These are phyloP conservation scores for Raphanus sativus DNA, from an alignment of 345 rosid genomes.

Conservation along the genomic window DNA sequence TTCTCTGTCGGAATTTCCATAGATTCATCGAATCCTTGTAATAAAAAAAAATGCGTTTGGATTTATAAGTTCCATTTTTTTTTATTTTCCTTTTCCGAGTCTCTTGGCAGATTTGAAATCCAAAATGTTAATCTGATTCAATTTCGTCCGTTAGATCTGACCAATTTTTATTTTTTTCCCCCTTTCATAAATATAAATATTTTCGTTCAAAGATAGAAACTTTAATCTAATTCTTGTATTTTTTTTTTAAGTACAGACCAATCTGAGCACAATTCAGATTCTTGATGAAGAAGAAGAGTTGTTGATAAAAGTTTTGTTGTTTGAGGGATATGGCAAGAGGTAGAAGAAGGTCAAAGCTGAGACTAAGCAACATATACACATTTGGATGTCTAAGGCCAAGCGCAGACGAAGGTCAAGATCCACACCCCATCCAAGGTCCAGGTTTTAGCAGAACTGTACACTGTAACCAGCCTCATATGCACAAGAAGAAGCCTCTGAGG, in stretches of 20 bases:
- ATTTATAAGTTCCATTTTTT: neutral
- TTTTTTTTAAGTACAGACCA: slow-evolving; percentile 4
- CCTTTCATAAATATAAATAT: neutral
- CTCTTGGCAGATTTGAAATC: slow-evolving; percentile 20
- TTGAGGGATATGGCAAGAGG: slow-evolving; percentile 63
- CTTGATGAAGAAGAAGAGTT: slow-evolving; percentile 28
- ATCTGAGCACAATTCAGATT: neutral
- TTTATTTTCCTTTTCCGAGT: neutral
- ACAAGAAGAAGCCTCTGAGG: slow-evolving; percentile 63
- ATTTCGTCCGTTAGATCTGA: slow-evolving; percentile 7
- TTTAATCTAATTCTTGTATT: slow-evolving; percentile 17
- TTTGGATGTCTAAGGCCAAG: slow-evolving; percentile 72
- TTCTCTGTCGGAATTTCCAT: neutral
- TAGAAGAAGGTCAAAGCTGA: slow-evolving; percentile 67
- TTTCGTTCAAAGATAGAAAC: neutral
- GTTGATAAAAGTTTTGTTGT: slow-evolving; percentile 7
- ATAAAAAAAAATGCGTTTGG: slow-evolving; percentile 22
- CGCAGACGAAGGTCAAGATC: slow-evolving; percentile 45
- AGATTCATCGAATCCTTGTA: neutral
- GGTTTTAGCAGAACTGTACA: slow-evolving; percentile 67
- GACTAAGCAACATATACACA: slow-evolving; percentile 66
- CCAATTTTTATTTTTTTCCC: neutral
- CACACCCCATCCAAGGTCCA: slow-evolving; percentile 64
- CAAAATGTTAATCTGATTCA: slow-evolving; percentile 6
- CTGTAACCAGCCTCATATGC: slow-evolving; percentile 79